These are phyloP conservation scores for Paecilomyces sp. DNA, from an alignment of 2,329 filamentous ascomycete genomes.

Conservation along the genomic window DNA sequence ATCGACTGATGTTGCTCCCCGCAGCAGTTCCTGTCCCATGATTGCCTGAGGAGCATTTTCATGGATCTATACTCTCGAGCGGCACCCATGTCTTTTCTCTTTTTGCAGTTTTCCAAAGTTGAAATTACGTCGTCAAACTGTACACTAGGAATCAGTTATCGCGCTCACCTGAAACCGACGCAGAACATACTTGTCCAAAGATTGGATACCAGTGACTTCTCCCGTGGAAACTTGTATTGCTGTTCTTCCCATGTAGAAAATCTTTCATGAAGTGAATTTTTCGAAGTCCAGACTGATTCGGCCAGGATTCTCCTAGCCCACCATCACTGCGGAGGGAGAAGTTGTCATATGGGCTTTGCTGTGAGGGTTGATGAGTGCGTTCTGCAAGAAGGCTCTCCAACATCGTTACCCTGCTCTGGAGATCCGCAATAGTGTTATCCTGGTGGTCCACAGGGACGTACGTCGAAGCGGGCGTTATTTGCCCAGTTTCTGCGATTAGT, in stretches of 20 bases:
- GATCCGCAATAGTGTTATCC: not conserved
- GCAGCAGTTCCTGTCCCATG: conserved; percentile 13
- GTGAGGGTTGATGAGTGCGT: not conserved
- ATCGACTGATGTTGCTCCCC: conserved; percentile 22
- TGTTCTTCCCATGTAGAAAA: conserved; percentile 24
- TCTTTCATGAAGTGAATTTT: conserved; percentile 20
- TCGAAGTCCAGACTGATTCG: conserved; percentile 15
- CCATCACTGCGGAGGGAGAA: not conserved
- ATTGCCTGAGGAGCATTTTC: not conserved
- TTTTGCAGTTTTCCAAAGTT: not conserved
- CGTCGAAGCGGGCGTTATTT: not conserved
- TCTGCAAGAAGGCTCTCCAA: not conserved
- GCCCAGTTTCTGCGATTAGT: not conserved
- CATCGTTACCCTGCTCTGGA: not conserved
- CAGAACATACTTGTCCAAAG: conserved; percentile 12
- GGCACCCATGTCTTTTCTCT: not conserved
- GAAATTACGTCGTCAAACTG: not conserved
- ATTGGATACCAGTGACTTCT: conserved; percentile 23
- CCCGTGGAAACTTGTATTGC: conserved; percentile 22
- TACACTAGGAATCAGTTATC: not conserved
- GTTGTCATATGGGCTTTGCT: not conserved
- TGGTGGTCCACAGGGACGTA: not conserved
- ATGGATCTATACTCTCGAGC: not conserved
- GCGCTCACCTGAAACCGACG: not conserved
- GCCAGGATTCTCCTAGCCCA: conserved; percentile 7